phyloP scores from a whole-genome alignment of 2,329 filamentous ascomycete species.

The Lachnellula subtilissima region DNA sequence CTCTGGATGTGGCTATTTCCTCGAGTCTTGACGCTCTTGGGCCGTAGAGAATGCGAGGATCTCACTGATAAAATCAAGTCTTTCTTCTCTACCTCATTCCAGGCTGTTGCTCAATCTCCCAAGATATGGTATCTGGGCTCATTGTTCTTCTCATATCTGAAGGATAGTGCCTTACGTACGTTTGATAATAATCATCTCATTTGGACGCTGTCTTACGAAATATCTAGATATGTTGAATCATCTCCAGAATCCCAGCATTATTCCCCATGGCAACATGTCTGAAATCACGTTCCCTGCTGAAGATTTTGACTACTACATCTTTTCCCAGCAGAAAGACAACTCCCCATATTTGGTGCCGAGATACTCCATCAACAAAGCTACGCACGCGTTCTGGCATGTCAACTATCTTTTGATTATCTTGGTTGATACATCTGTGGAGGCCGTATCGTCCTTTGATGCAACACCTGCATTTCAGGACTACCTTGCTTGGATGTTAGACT shows the following conservation, averaged over 20 bases:
- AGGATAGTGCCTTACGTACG: constrained; percentile 33
- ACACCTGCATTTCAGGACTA: constrained; percentile 31
- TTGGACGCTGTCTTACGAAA: not conserved
- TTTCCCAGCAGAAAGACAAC: constrained; percentile 6
- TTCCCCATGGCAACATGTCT: constrained; percentile 7
- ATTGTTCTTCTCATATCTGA: constrained; percentile 45
- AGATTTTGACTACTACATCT: constrained; percentile 12
- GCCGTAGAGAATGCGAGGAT: constrained; percentile 44
- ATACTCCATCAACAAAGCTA: constrained; percentile 22
- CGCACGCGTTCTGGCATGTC: constrained; percentile 25
- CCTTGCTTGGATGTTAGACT: constrained; percentile 31
- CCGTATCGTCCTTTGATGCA: constrained; percentile 22
- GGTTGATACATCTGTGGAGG: constrained; percentile 24
- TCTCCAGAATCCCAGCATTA: constrained; percentile 18
- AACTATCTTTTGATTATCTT: constrained; percentile 27
- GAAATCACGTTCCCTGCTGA: constrained; percentile 21
- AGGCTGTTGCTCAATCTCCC: constrained; percentile 40
- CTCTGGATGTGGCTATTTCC: constrained; percentile 63
- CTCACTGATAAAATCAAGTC: constrained; percentile 48
- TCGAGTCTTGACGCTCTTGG: constrained; percentile 52
- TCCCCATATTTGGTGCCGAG: not conserved
- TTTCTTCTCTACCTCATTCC: constrained; percentile 47
- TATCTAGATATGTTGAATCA: constrained; percentile 24
- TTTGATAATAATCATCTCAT: not conserved
- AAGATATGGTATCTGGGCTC: constrained; percentile 45